Base-by-base conservation (phyloP, 2,329 filamentous ascomycete genomes). In the Microcyclospora pomicola region DNA sequence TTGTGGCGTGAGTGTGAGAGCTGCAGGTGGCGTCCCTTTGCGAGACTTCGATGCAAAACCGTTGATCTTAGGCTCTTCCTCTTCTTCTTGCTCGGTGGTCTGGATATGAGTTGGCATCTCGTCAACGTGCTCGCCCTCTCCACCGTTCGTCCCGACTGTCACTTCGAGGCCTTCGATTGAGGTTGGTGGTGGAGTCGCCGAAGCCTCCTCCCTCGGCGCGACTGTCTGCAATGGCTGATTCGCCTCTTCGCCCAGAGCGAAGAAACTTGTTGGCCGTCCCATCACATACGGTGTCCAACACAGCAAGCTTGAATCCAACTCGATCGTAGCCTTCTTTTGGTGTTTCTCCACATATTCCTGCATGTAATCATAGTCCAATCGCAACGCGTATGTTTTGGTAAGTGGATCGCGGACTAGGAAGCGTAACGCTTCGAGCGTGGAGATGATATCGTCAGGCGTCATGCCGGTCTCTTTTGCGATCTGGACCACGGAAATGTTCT, bases 211-310 rank as follows among this genome's bases (percentile, higher is more conserved):
- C 28, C 88, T 76, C 5, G 81, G 85, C 10, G 88, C 88, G 38
- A 96, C 83, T 1, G 88, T 82, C 46, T 84, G 87, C 39, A 96
- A 48, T 4, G 51, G 55, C 30, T 54, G 52, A 35, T 51, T 57
- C 6, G 55, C 54, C 42, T 59, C 57, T 35, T 60, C 57, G 35
- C 56, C 56, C 44, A 59, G 51, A 9, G 55, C 47, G 32, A 60
- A 59, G 16, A 58, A 45, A 35, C 48, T 58, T 1, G 55, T 58
- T 9, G 58, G 56, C 33, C 85, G 77, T 16, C 91, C 88, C 86
- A 95, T 96, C 31, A 96, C 78, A 57, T 94, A 98, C 0, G 91
- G 91, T 11, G 87, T 95, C 91, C 91, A 98, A 9, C 87, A 80
- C 16, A 98, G 69, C 13, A 77, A 77, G 33, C 80, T 76, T 0